Conservation (phyloP, 2,329 filamentous ascomycete genomes). For the Arthrobotrys pseudoclavata region DNA sequence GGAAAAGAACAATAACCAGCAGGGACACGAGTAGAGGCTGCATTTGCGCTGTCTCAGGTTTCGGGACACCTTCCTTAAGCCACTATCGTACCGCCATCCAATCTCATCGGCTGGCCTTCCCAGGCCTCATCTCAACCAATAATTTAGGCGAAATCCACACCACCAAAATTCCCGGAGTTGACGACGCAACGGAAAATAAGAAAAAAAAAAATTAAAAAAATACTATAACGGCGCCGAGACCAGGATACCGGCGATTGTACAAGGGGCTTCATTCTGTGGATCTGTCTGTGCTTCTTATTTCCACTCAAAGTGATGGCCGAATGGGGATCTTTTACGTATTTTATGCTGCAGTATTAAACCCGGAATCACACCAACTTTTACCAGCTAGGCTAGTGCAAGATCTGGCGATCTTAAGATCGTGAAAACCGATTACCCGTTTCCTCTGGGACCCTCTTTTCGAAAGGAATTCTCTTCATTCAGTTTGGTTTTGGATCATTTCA, state of each 20-base stretch:
- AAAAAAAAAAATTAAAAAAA: constrained; percentile 8
- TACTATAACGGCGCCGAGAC: background rate
- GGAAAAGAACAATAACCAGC: background rate
- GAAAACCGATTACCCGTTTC: constrained; percentile 22
- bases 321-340: constrained; percentile 45
- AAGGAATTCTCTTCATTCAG: constrained; percentile 35
- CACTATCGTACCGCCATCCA: constrained; percentile 20
- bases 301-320: constrained; percentile 35
- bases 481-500: constrained; percentile 14
- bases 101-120: constrained; percentile 39
- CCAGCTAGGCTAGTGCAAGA: constrained; percentile 37
- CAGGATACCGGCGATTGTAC: background rate
- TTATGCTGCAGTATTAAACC: constrained; percentile 33
- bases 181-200: constrained; percentile 8
- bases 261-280: constrained; percentile 24
- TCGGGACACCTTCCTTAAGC: constrained; percentile 23
- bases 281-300: constrained; percentile 51
- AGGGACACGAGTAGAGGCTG: constrained; percentile 3
- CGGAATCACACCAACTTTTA: constrained; percentile 29
- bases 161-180: constrained; percentile 8
- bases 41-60: constrained; percentile 28
- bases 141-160: constrained; percentile 37
- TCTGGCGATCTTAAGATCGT: constrained; percentile 49
- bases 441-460: constrained; percentile 13
- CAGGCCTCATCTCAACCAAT: constrained; percentile 31